Evolutionary conservation across 371 early-diverging fungal genomes (phyloP), one percentile per base, ranked within the genome.

Genomic region (Mucor racemosus): DNA sequence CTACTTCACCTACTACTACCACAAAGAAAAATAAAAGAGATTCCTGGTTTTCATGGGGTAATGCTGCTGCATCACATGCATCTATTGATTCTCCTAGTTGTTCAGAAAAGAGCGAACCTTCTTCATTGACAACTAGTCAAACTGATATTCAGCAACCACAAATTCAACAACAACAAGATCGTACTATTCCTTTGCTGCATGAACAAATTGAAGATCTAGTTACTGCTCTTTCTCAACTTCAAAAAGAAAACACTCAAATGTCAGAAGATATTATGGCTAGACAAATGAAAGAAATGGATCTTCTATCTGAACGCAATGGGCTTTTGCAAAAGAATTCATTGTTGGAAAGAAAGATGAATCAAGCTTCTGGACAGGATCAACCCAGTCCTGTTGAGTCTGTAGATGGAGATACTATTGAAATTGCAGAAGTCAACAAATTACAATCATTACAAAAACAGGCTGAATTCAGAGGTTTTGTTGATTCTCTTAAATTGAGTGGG

Each of bases 131-230:
- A 21, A 4, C 66, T 1, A 61, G 61, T 15, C 61, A 61, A 21
- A 31, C 33, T 13, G 60, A 60, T 6, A 44, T 60, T 4, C 40
- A 39, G 15, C 66, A 26, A 39, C 35, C 36, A 44, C 46, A 8
- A 11, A 14, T n/a, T 5, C 55, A 55, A n/a, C 56, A 55, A n/a
- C 56, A 55, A 35, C 64, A 60, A 61, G 69, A 69, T 17, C 68
- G 73, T 8, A 72, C 68, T 4, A 33, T 68, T 9, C 65, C 68
- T 6, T 6, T 79, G 46, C 66, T 88, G 35, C 81, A 85, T 66
- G 79, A 81, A 53, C 86, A 88, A 53, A 85, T 88, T 36, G 86
- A 88, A 66, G 88, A 88, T 64, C 73, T 88, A n/a, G 82, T 86
- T 40, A 68, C 74, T 13, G 86, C 86, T 5, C 67, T 86, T 17